A percentile compares a stretch with the other conserved stretches of the same genome.
phyloP scores from a whole-genome alignment of 2,329 filamentous ascomycete species.

The Thelonectria olida region DNA sequence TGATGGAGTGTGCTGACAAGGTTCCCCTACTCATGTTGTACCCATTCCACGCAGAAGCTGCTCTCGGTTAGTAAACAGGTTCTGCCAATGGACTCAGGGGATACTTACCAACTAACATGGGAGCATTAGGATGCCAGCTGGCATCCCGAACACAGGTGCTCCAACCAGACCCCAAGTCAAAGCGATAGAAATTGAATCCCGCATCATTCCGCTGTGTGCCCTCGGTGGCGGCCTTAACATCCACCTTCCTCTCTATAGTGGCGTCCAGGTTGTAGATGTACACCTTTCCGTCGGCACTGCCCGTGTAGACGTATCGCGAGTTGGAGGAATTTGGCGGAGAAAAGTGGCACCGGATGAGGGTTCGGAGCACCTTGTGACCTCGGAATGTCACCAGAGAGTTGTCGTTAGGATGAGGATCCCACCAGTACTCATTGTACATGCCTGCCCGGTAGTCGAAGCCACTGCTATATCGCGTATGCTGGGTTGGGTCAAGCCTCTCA shows the following conservation, averaged over 20 bases:
- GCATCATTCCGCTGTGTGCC: conserved; percentile 66
- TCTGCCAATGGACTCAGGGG: no score
- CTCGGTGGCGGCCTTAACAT: conserved; percentile 77
- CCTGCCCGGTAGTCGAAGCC: conserved; percentile 81
- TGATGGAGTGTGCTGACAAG: conserved; percentile 81
- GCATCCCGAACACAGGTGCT: conserved; percentile 86
- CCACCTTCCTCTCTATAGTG: conserved; percentile 79
- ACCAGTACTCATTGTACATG: conserved; percentile 70
- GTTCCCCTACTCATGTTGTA: conserved; percentile 78
- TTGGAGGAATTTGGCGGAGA: conserved; percentile 87
- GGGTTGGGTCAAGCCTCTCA: conserved; percentile 62
- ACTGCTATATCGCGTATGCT: conserved; percentile 62
- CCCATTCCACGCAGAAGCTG: conserved; percentile 86
- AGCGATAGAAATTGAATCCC: conserved; percentile 64
- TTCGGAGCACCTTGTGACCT: conserved; percentile 88
- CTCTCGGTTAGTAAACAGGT: conserved; percentile 24
- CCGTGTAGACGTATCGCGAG: conserved; percentile 91
- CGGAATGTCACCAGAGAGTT: conserved; percentile 94
- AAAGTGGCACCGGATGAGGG: conserved; percentile 94
- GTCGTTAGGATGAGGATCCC: conserved; percentile 75
- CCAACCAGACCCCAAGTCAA: conserved; percentile 69
- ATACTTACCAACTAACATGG: conserved; percentile 73
- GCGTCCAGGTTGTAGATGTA: conserved; percentile 95
- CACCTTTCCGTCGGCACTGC: conserved; percentile 88
- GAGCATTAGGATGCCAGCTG: conserved; percentile 88